Evolutionary conservation across 345 rosid species (phyloP).

Genomic region (Hypericum perforatum): DNA sequence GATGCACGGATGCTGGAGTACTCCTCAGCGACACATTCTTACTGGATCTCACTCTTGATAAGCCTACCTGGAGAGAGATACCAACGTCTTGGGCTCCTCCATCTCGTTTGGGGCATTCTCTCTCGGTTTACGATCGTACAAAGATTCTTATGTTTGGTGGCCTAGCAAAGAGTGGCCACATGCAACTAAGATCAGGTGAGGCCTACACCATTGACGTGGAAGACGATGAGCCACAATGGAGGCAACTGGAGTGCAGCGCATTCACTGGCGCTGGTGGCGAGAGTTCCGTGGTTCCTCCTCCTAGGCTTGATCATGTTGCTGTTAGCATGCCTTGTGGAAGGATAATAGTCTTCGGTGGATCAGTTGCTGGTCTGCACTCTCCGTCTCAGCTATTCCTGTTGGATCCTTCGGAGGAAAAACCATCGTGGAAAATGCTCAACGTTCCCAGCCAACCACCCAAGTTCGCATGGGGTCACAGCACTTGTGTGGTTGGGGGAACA

Average conservation of each 20-base stretch:
- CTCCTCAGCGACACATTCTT: constrained; percentile 75
- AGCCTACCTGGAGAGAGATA: constrained; percentile 79
- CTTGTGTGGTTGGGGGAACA: constrained; percentile 91
- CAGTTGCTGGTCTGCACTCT: constrained; percentile 76
- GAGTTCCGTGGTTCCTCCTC: constrained; percentile 62
- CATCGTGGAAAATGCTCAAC: constrained; percentile 71
- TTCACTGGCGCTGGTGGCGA: constrained; percentile 51
- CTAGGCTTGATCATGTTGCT: constrained; percentile 88
- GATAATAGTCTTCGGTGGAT: constrained; percentile 82
- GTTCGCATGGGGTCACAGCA: constrained; percentile 94
- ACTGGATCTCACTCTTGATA: constrained; percentile 61
- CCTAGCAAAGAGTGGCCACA: constrained; percentile 77
- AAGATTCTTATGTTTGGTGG: constrained; percentile 91
- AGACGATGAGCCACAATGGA: constrained; percentile 65
- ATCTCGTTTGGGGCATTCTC: constrained; percentile 78
- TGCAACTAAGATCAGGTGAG: constrained; percentile 73
- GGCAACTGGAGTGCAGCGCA: constrained; percentile 57
- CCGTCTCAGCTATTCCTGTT: constrained; percentile 76
- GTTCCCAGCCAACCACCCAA: constrained; percentile 83
- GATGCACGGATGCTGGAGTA: constrained; percentile 93
- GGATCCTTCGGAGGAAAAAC: constrained; percentile 84
- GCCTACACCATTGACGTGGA: constrained; percentile 71
- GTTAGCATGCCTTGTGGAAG: constrained; percentile 96
- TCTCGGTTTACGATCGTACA: constrained; percentile 64
- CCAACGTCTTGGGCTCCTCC: constrained; percentile 79